Evolutionary conservation across 2,329 filamentous ascomycete species (phyloP).

Genomic region (Hymenoscyphus fructigenus): DNA sequence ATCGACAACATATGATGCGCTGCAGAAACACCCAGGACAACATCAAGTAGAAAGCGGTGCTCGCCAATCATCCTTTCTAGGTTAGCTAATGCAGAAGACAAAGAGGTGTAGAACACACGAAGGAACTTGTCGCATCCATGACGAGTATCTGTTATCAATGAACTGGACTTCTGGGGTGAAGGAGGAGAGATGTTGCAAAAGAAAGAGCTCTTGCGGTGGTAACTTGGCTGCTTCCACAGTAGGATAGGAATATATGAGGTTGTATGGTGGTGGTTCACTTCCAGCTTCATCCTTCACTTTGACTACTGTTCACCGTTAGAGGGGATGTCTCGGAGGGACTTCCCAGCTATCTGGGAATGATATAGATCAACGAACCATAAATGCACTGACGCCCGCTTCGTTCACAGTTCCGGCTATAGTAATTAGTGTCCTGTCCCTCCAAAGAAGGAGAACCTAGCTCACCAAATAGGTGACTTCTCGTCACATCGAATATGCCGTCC

Average conservation of each 20-base stretch:
- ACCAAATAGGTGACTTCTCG: slow-evolving; percentile 14
- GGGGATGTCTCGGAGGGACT: not conserved
- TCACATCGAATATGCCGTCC: slow-evolving; percentile 15
- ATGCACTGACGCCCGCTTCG: slow-evolving; percentile 14
- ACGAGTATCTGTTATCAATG: slow-evolving; percentile 16
- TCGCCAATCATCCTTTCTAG: slow-evolving; percentile 9
- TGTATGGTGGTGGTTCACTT: slow-evolving; percentile 8
- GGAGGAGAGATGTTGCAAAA: slow-evolving; percentile 10
- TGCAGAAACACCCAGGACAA: slow-evolving; percentile 11
- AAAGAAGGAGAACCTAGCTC: not conserved
- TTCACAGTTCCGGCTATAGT: slow-evolving; percentile 14
- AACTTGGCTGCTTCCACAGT: slow-evolving; percentile 7
- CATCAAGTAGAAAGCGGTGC: slow-evolving; percentile 13
- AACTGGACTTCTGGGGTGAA: slow-evolving; percentile 13
- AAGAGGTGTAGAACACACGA: not conserved
- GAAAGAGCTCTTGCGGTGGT: slow-evolving; percentile 13
- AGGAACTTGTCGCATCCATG: slow-evolving; percentile 14
- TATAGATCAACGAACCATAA: slow-evolving; percentile 6
- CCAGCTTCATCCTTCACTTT: slow-evolving; percentile 9
- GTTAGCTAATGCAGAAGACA: not conserved
- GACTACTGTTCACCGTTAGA: slow-evolving; percentile 3
- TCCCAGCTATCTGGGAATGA: slow-evolving; percentile 1
- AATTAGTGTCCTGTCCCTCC: not conserved
- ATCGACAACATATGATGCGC: slow-evolving; percentile 10
- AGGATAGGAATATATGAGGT: slow-evolving; percentile 7